phyloP scores from a whole-genome alignment of 169 alveolate species.

The Babesia bigemina region DNA sequence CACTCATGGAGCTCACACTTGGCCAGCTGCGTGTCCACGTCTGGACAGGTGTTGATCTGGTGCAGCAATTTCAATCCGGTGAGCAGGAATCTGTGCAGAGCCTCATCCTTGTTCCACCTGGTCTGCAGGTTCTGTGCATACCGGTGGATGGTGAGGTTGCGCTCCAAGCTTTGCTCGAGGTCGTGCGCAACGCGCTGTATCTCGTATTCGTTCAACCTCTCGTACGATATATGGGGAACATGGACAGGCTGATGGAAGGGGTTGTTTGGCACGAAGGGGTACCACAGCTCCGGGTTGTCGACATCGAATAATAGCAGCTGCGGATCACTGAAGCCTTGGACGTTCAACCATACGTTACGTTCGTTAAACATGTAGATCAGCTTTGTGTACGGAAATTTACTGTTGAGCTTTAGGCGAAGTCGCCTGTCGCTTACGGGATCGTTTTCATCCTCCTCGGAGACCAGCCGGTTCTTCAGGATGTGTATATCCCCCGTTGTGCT shows the following conservation, averaged over 20 bases:
- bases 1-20: conserved; percentile 79
- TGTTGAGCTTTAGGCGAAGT: conserved; percentile 51
- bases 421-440: conserved; percentile 49
- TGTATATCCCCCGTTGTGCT: conserved; percentile 76
- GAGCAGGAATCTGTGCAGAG: conserved; percentile 71
- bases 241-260: conserved; percentile 30
- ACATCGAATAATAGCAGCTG: conserved; percentile 75
- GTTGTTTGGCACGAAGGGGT: conserved; percentile 70
- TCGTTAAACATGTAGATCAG: conserved; percentile 78
- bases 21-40: conserved; percentile 71
- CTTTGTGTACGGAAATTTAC: conserved; percentile 75
- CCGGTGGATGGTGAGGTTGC: conserved; percentile 72
- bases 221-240: conserved; percentile 55
- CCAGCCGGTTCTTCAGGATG: conserved; percentile 63
- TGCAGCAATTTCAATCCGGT: conserved; percentile 78
- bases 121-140: conserved; percentile 82
- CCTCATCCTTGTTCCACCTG: conserved; percentile 80
- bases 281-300: conserved; percentile 71
- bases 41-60: conserved; percentile 73
- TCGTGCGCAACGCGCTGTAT: conserved; percentile 66
- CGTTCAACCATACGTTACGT: conserved; percentile 76
- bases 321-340: conserved; percentile 72
- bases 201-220: conserved; percentile 68
- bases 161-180: conserved; percentile 62
- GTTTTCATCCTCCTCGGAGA: conserved; percentile 13